phyloP scores from a whole-genome alignment of 768 basidiomycete species.

The Termitomyces titanicus region DNA sequence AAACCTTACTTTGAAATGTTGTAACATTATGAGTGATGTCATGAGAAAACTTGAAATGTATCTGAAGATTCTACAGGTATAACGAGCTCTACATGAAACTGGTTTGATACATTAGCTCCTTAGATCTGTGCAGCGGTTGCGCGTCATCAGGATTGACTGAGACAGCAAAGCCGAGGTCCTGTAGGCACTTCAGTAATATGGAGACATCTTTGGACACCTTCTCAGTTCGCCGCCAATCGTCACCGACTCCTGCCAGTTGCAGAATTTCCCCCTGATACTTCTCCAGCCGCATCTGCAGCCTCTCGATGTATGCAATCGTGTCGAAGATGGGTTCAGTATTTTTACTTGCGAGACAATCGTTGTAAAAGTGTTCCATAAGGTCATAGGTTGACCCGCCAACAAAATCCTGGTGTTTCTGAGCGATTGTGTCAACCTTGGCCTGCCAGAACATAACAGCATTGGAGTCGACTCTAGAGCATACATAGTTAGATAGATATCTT shows the following conservation, averaged over 20 bases:
- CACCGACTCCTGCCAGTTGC: neutral
- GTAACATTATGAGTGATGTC: too few species aligned
- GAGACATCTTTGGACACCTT: neutral
- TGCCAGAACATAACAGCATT: neutral
- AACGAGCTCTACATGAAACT: too few species aligned
- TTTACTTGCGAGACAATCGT: neutral
- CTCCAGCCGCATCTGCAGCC: too few species aligned
- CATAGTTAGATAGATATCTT: neutral
- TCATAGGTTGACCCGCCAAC: neutral
- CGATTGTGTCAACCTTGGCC: neutral
- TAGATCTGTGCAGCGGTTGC: too few species aligned
- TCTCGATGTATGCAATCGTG: neutral
- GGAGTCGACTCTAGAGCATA: neutral
- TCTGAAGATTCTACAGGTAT: too few species aligned
- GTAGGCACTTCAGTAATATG: neutral
- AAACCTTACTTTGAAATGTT: too few species aligned
- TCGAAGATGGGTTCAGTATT: neutral
- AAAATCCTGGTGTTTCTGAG: neutral
- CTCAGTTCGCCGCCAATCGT: neutral
- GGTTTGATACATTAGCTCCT: too few species aligned
- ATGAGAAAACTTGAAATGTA: too few species aligned
- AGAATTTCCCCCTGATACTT: too few species aligned
- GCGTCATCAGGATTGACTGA: neutral
- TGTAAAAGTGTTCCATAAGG: neutral
- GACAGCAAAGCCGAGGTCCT: neutral